A percentile compares a stretch with the other conserved stretches of the same genome.
phyloP scores from a whole-genome alignment of 768 basidiomycete genomes.

The Dioszegia aurantiaca region DNA sequence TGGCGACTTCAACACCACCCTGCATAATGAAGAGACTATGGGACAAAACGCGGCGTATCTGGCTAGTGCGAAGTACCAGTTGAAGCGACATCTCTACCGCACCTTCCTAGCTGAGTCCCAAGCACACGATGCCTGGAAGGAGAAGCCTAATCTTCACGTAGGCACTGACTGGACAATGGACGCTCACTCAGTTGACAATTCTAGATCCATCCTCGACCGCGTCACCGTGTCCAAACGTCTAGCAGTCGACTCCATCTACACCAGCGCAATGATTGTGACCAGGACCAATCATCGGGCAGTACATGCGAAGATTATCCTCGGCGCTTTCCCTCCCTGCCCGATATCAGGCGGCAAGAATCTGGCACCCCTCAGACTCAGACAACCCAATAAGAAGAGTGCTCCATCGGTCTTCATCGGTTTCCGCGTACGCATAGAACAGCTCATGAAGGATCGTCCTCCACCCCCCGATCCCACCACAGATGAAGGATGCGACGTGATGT shows the following conservation, averaged over 20 bases:
- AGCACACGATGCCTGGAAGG: constrained; percentile 15
- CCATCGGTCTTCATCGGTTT: no score
- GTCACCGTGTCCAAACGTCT: background rate
- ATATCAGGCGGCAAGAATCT: no score
- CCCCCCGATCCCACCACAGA: no score
- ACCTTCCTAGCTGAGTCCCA: constrained; percentile 10
- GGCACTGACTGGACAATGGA: background rate
- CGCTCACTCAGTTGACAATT: background rate
- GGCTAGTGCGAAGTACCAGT: background rate
- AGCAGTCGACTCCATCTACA: background rate
- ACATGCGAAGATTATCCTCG: no score
- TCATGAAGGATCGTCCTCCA: no score
- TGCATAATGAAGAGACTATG: constrained; percentile 10
- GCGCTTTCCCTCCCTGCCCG: no score
- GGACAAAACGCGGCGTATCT: background rate
- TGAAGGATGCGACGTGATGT: no score
- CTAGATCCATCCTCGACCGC: background rate
- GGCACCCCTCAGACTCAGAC: no score
- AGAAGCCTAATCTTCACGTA: background rate
- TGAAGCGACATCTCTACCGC: constrained; percentile 1
- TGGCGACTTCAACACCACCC: constrained; percentile 17
- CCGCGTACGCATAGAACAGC: no score
- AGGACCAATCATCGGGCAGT: no score
- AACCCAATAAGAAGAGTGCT: no score
- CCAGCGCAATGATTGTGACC: background rate